Evolutionary conservation across 208 protist genomes (phyloP).

Genomic region (Angomonas desouzai): DNA sequence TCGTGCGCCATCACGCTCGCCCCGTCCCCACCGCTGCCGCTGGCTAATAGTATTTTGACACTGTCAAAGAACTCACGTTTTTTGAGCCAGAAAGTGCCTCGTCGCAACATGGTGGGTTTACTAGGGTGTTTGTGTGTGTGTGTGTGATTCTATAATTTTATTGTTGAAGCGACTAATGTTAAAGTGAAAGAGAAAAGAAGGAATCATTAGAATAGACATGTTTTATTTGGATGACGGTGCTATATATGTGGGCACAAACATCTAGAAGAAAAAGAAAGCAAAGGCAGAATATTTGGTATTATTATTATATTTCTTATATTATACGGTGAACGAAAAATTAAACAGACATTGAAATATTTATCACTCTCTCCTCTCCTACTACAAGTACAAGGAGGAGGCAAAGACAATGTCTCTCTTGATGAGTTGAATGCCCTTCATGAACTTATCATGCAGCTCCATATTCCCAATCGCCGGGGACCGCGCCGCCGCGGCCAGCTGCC

Average conservation of each 20-base stretch:
- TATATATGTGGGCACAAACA: constrained; percentile 1
- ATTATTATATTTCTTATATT: constrained; percentile 7
- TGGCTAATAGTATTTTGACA: constrained; percentile 83
- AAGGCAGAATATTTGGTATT: constrained; percentile 8
- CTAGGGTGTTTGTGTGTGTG: not conserved
- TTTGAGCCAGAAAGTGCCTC: not conserved
- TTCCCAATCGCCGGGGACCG: constrained; percentile 98
- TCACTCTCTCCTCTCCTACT: too few species aligned
- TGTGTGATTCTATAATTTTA: not conserved
- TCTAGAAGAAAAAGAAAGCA: constrained; percentile 13
- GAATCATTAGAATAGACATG: too few species aligned
- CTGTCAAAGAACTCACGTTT: constrained; percentile 59
- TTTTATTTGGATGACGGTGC: too few species aligned
- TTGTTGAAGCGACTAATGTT: not conserved
- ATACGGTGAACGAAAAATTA: too few species aligned
- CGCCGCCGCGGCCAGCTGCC: constrained; percentile 96
- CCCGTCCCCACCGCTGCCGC: constrained; percentile 80
- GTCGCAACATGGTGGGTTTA: constrained; percentile 7
- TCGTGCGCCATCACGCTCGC: constrained; percentile 87
- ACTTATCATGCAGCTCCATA: constrained; percentile 97
- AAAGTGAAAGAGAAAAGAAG: constrained; percentile 7
- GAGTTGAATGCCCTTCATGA: constrained; percentile 93
- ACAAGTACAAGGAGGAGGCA: constrained; percentile 97
- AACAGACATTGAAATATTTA: too few species aligned
- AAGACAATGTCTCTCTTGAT: constrained; percentile 99